Evolutionary conservation across 2,329 filamentous ascomycete genomes (phyloP).

Genomic region (Fonsecaea multimorphosa): DNA sequence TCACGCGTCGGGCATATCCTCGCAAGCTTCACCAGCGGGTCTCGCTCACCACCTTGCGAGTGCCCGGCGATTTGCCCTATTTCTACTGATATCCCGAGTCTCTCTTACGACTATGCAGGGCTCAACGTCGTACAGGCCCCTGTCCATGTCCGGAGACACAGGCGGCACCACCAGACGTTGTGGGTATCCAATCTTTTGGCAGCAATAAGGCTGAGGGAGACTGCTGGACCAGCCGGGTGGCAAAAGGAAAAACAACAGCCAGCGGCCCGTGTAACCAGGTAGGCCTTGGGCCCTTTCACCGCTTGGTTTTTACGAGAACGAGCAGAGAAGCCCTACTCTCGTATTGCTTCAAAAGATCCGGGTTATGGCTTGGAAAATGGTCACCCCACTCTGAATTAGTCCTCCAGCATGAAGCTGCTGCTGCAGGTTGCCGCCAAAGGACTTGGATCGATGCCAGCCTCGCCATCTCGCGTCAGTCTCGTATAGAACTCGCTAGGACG

Average conservation of each 20-base stretch:
- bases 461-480: not conserved
- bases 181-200: not conserved
- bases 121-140: not conserved
- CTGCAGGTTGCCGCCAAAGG: not conserved
- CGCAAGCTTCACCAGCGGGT: not conserved
- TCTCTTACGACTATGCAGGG: not conserved
- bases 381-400: not conserved
- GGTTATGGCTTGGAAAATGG: not conserved
- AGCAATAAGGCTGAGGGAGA: not conserved
- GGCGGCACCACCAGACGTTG: not conserved
- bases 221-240: not conserved
- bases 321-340: not conserved
- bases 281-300: not conserved
- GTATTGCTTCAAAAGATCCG: not conserved
- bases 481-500: not conserved
- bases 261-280: not conserved
- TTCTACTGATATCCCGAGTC: not conserved
- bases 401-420: not conserved
- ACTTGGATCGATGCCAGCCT: not conserved
- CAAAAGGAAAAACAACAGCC: not conserved
- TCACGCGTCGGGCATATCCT: not conserved
- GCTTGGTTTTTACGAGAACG: not conserved
- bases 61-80: not conserved
- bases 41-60: not conserved
- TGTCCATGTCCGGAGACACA: not conserved